Evolutionary conservation across 176 grass and related monocot genomes (phyloP).

Genomic region (Melocanna baccifera): DNA sequence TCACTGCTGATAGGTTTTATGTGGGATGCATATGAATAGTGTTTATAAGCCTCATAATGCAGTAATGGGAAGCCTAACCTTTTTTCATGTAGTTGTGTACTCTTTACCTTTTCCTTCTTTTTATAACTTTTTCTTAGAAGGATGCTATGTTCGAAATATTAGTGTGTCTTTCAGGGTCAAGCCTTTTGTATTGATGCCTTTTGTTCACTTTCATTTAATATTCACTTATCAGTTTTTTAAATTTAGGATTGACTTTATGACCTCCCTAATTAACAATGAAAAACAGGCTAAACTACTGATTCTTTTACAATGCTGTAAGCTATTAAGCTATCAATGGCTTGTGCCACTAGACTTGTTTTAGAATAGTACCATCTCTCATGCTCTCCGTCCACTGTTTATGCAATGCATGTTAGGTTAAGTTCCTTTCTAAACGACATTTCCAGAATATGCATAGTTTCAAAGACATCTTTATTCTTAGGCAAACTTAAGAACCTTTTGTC

Average conservation of each 20-base stretch:
- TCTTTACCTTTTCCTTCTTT: not conserved
- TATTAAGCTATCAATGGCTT: not conserved
- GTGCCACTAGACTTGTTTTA: not conserved
- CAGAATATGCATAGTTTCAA: not conserved
- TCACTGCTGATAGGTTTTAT: not conserved
- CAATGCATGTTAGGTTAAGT: not conserved
- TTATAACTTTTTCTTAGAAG: not conserved
- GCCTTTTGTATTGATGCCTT: too few species aligned
- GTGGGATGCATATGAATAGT: not conserved
- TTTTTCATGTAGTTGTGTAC: not conserved
- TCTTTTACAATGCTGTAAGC: not conserved
- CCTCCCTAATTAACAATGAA: too few species aligned
- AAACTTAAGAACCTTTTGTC: not conserved
- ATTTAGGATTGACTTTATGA: conserved; percentile 6
- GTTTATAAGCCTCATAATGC: not conserved
- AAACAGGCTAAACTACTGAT: not conserved
- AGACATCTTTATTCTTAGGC: not conserved
- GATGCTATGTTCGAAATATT: not conserved
- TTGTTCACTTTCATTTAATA: not conserved
- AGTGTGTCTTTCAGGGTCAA: not conserved
- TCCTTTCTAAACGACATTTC: not conserved
- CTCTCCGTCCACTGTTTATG: not conserved
- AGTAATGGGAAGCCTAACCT: not conserved
- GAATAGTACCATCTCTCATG: not conserved
- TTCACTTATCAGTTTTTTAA: not conserved